A percentile compares a stretch with the other conserved stretches of the same genome.
Evolutionary conservation across 2,329 filamentous ascomycete genomes (phyloP).

Genomic region (Pyricularia grisea): DNA sequence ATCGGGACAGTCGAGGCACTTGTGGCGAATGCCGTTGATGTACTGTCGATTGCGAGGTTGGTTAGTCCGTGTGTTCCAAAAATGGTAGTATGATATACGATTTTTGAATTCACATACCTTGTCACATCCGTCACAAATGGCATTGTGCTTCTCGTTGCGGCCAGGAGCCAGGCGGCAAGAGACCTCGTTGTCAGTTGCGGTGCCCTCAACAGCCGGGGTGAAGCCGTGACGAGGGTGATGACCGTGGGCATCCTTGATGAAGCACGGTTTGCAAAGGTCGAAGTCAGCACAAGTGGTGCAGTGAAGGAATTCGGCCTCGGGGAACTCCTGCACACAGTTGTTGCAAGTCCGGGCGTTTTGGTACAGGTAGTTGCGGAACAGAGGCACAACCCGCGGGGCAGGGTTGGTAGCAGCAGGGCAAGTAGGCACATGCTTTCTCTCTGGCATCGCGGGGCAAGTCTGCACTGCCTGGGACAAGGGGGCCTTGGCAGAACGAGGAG

Average conservation of each 20-base stretch:
- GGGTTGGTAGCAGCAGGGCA: neutral
- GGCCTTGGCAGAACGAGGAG: neutral
- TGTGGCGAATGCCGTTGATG: slow-evolving; percentile 85
- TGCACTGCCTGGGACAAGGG: neutral
- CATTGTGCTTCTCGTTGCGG: slow-evolving; percentile 72
- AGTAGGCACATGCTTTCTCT: neutral
- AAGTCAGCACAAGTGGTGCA: slow-evolving; percentile 82
- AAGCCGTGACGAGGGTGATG: slow-evolving; percentile 88
- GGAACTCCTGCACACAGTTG: slow-evolving; percentile 56
- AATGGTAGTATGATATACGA: neutral
- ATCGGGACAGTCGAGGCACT: slow-evolving; percentile 93
- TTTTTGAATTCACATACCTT: slow-evolving; percentile 23
- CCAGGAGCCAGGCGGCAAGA: slow-evolving; percentile 65
- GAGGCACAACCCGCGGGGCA: slow-evolving; percentile 9
- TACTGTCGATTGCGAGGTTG: slow-evolving; percentile 27
- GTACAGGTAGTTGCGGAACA: slow-evolving; percentile 14
- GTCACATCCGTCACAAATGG: slow-evolving; percentile 92
- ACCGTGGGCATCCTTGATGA: slow-evolving; percentile 67
- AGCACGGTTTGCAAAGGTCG: slow-evolving; percentile 82
- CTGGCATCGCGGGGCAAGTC: slow-evolving; percentile 1
- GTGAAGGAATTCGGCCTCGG: slow-evolving; percentile 74
- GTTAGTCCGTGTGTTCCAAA: neutral
- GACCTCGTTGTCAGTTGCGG: slow-evolving; percentile 50
- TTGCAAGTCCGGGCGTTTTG: slow-evolving; percentile 59
- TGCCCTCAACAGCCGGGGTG: slow-evolving; percentile 53